Conservation (phyloP, 2,329 filamentous ascomycete species). For the Sporothrix variecibatus region DNA sequence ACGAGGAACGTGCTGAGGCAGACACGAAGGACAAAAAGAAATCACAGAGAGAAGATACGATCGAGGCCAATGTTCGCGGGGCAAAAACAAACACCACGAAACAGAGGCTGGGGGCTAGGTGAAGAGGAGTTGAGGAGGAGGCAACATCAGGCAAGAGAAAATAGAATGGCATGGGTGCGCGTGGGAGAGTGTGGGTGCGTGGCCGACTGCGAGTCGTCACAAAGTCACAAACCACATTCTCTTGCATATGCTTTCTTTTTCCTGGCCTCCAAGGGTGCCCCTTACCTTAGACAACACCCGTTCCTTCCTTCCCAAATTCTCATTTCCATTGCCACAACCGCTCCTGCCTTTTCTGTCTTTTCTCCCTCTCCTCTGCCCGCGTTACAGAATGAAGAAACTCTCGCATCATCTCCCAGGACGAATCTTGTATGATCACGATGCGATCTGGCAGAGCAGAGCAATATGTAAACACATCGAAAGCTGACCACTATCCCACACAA, state of each 20-base stretch:
- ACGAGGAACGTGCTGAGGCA: background rate
- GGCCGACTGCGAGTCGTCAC: background rate
- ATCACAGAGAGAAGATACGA: background rate
- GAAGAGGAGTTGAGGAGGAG: background rate
- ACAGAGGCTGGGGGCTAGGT: background rate
- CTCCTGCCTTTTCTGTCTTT: background rate
- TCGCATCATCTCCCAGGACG: too few relatives aligned
- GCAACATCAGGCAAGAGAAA: background rate
- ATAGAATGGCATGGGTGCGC: background rate
- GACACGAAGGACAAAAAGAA: background rate
- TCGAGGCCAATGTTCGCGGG: background rate
- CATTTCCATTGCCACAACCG: background rate
- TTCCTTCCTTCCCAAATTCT: background rate
- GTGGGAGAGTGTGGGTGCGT: background rate
- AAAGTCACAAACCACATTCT: background rate
- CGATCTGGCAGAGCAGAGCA: background rate
- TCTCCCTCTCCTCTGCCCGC: too few relatives aligned
- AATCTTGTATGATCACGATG: background rate
- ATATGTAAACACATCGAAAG: background rate
- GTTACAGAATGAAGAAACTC: too few relatives aligned
- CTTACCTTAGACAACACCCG: background rate
- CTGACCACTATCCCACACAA: background rate
- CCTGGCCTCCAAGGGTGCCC: background rate
- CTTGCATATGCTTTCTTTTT: constrained; percentile 12
- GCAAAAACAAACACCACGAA: background rate